Conservation (phyloP, 192 early-diverging fungal species). For the Thamnidium elegans region DNA sequence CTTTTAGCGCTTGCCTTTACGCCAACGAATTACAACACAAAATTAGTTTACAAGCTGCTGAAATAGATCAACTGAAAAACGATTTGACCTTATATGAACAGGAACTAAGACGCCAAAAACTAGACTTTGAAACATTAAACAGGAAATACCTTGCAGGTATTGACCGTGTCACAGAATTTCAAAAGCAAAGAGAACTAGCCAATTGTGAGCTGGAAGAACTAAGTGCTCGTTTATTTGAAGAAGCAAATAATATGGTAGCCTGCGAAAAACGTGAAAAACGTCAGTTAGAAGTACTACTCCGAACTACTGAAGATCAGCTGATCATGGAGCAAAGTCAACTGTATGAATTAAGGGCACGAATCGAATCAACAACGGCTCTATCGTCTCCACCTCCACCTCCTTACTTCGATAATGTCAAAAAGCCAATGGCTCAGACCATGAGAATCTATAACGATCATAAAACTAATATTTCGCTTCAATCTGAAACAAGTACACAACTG, state of each 20-base stretch:
- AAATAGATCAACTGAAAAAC: constrained; percentile 48
- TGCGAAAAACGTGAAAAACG: constrained; percentile 58
- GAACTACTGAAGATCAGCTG: constrained; percentile 57
- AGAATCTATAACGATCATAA: too few relatives aligned
- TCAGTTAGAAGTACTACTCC: constrained; percentile 53
- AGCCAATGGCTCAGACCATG: constrained; percentile 64
- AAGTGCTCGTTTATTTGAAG: constrained; percentile 80
- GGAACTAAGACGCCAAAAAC: constrained; percentile 59
- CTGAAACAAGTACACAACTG: too few relatives aligned
- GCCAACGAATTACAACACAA: too few relatives aligned
- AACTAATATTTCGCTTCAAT: too few relatives aligned
- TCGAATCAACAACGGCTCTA: not conserved
- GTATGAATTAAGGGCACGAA: constrained; percentile 58
- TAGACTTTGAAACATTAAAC: constrained; percentile 63
- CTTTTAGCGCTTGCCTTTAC: too few relatives aligned
- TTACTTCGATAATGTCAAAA: constrained; percentile 53
- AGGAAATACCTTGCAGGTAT: constrained; percentile 78
- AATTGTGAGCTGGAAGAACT: constrained; percentile 92
- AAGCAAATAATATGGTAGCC: constrained; percentile 88
- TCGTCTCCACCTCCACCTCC: too few relatives aligned
- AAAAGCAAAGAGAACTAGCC: constrained; percentile 81
- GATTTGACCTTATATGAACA: constrained; percentile 61
- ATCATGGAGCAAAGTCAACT: constrained; percentile 74
- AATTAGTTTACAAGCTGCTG: not conserved
- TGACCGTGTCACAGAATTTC: constrained; percentile 76